Base-by-base conservation (phyloP, 495 filamentous ascomycete species). In the Podospora pseudopauciseta region DNA sequence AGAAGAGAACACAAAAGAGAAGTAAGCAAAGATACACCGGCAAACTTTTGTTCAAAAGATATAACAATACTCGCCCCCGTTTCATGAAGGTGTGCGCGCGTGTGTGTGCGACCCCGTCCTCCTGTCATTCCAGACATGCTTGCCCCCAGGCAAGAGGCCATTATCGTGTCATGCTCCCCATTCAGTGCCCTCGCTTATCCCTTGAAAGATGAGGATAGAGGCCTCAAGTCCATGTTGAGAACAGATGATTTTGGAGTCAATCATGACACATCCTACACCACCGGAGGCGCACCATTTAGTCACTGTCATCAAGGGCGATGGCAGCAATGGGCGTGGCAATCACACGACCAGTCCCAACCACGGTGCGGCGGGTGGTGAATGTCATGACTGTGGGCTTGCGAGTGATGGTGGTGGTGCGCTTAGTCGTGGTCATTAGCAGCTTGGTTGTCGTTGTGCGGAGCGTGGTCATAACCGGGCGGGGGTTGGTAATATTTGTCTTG, bases 271-370 rank as follows among this genome's bases (percentile, higher is more conserved):
- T 26, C n/a, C 2, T 2, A 20, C 23, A 9, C 6, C 55, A 23
- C 3, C 6, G 13, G 23, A 9, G 4, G 54, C 54, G 4, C 4
- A 56, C 19, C n/a, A 20, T 58, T 19, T 19, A 19, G n/a, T 58
- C 55, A 7, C n/a, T 20, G 19, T 58, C 55, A n/a, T 32, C 23
- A 3, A 13, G 34, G 13, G 56, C 55, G 56, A 57, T 27, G 39
- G 39, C 13, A 16, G 39, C 39, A 16, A 49, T 16, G 39, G 39
- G 9, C 39, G 39, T 13, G 39, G 7, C 39, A 16, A 49, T 16
- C 39, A 49, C 39, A 16, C 39, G 39, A 49, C 27, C 56, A 18
- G 65, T 61, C 32, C 55, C 65, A 57, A 66, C 20, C n/a, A 60
- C 32, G 23, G 57, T 66, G 27, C 32, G 56, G 6, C 28, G 32